Evolutionary conservation across 1,284 basidiomycete species (phyloP).

Genomic region (Tilletia horrida): DNA sequence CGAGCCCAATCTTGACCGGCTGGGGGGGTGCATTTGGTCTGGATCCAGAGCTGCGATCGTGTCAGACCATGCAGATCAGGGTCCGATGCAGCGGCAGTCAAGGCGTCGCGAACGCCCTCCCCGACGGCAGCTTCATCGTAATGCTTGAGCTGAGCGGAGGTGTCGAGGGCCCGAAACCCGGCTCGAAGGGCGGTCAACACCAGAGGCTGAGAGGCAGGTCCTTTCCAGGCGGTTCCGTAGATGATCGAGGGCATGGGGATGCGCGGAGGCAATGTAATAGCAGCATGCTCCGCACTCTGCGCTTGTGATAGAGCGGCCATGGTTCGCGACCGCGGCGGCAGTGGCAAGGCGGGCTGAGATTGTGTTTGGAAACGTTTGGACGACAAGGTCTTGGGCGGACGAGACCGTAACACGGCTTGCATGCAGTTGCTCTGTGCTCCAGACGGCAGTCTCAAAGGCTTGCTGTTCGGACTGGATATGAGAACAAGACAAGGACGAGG

Average conservation of each 20-base stretch:
- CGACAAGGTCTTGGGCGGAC: too few species aligned
- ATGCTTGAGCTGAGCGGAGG: constrained; percentile 50
- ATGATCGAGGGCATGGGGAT: constrained; percentile 37
- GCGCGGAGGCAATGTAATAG: not conserved
- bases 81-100: constrained; percentile 19
- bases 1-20: constrained; percentile 41
- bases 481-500: too few species aligned
- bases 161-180: constrained; percentile 51
- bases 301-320: too few species aligned
- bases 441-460: too few species aligned
- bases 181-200: constrained; percentile 39
- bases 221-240: constrained; percentile 54
- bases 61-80: constrained; percentile 29
- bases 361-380: too few species aligned
- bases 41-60: constrained; percentile 43
- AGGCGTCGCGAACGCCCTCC: constrained; percentile 27
- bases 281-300: too few species aligned
- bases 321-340: too few species aligned
- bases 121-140: constrained; percentile 52
- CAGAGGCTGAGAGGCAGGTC: constrained; percentile 36
- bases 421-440: too few species aligned
- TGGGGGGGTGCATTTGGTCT: constrained; percentile 48
- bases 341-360: too few species aligned
- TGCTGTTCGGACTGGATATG: too few species aligned
- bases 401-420: too few species aligned